Conservation (phyloP, 371 early-diverging fungal genomes). For the Rhizopus delemar region DNA sequence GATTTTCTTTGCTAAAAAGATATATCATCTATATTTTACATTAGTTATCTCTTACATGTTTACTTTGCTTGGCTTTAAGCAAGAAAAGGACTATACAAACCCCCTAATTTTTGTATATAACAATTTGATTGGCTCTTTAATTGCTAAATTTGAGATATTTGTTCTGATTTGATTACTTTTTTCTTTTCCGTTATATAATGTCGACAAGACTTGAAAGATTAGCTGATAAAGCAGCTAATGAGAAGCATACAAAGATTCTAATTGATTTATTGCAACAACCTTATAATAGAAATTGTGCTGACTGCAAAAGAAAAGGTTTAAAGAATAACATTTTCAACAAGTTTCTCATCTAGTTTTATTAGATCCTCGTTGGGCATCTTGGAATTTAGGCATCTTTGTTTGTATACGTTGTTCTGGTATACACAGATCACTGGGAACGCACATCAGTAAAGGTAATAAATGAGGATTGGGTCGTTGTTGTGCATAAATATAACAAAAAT, state of each 20-base stretch:
- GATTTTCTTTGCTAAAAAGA: too few species aligned
- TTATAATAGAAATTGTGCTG: conserved; percentile 70
- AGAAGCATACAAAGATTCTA: conserved; percentile 65
- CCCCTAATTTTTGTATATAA: too few species aligned
- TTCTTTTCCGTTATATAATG: conserved; percentile 40
- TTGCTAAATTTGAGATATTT: too few species aligned
- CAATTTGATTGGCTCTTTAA: too few species aligned
- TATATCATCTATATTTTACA: too few species aligned
- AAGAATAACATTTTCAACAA: neutral
- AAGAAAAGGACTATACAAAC: too few species aligned
- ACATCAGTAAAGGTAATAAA: conserved; percentile 71
- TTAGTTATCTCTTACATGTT: too few species aligned
- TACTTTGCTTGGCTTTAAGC: too few species aligned
- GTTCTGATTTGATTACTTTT: neutral
- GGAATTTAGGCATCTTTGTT: conserved; percentile 78
- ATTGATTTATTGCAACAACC: conserved; percentile 60
- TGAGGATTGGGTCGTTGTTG: neutral
- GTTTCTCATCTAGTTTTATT: neutral
- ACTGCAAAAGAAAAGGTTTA: conserved; percentile 72
- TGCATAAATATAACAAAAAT: neutral
- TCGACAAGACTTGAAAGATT: conserved; percentile 66
- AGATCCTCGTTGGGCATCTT: conserved; percentile 86
- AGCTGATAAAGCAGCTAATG: conserved; percentile 65
- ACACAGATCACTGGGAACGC: conserved; percentile 77
- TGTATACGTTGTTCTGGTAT: conserved; percentile 80